phyloP scores from a whole-genome alignment of 352 stramenopile species.

The Phytophthora chlamydospora region DNA sequence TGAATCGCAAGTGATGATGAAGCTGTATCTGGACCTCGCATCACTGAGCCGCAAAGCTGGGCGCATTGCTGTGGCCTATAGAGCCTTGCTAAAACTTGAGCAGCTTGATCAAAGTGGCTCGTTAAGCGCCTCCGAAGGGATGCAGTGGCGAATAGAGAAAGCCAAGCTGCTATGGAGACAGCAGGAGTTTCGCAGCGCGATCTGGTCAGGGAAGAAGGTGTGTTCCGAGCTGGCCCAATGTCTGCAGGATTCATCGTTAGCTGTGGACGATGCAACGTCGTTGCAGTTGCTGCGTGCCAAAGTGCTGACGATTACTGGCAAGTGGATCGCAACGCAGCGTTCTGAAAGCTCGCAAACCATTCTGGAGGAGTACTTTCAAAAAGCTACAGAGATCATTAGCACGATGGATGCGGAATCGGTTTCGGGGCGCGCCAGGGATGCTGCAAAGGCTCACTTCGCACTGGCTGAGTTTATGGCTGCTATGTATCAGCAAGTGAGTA shows the following conservation, averaged over 20 bases:
- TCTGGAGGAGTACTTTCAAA: conserved; percentile 92
- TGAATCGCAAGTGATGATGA: conserved; percentile 38
- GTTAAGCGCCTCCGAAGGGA: conserved; percentile 47
- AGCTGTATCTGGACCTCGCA: conserved; percentile 63
- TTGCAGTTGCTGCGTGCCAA: conserved; percentile 68
- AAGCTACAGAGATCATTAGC: conserved; percentile 74
- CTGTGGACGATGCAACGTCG: conserved; percentile 11
- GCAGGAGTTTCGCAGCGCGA: conserved; percentile 70
- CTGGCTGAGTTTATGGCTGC: conserved; percentile 92
- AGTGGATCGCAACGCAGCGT: conserved; percentile 94
- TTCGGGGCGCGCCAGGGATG: conserved; percentile 49
- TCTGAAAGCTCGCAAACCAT: conserved; percentile 93
- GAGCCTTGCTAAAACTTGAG: conserved; percentile 65
- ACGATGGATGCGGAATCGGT: conserved; percentile 42
- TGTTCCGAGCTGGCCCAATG: conserved; percentile 43
- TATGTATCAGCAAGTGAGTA: conserved; percentile 90
- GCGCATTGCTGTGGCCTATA: conserved; percentile 71
- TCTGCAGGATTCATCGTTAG: conserved; percentile 32
- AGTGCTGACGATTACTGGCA: conserved; percentile 82
- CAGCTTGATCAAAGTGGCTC: conserved; percentile 44
- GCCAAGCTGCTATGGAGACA: conserved; percentile 84
- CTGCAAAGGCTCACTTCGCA: conserved; percentile 84
- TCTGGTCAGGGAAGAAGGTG: conserved; percentile 73
- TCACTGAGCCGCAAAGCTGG: conserved; percentile 67
- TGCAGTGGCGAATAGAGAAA: conserved; percentile 78